Conservation (phyloP, 441 rosid genomes). For the Euphorbia schlechtendalii region DNA sequence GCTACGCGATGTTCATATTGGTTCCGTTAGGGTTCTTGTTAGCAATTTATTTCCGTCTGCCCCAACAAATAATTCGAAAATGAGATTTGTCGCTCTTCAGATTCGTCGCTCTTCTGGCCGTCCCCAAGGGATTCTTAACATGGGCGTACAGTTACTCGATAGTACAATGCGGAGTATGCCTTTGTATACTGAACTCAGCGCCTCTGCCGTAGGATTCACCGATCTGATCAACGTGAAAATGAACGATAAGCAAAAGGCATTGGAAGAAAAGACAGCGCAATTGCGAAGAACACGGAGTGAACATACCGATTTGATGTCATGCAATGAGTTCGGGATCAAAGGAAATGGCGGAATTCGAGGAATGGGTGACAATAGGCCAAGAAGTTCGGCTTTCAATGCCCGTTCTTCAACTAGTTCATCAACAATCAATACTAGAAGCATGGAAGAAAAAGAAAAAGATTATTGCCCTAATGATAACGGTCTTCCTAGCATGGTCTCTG, state of each 20-base stretch:
- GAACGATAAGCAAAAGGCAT: not conserved
- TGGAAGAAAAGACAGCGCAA: constrained; percentile 16
- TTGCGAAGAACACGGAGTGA: constrained; percentile 62
- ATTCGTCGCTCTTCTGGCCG: constrained; percentile 82
- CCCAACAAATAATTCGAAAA: constrained; percentile 27
- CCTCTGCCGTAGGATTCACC: constrained; percentile 20
- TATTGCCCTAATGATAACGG: constrained; percentile 7
- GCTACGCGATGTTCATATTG: constrained; percentile 69
- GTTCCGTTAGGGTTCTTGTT: constrained; percentile 56
- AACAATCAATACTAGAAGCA: not conserved
- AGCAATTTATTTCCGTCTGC: constrained; percentile 51
- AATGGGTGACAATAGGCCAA: not conserved
- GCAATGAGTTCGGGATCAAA: constrained; percentile 14
- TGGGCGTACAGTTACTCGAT: constrained; percentile 67
- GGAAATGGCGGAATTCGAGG: not conserved
- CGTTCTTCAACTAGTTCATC: constrained; percentile 22
- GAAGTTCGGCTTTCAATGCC: constrained; percentile 19
- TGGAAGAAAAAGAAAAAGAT: constrained; percentile 1
- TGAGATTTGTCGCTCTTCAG: constrained; percentile 68
- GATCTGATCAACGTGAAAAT: constrained; percentile 23
- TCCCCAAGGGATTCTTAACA: constrained; percentile 71
- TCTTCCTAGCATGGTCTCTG: constrained; percentile 52
- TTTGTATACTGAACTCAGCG: constrained; percentile 45
- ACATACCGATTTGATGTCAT: constrained; percentile 35
- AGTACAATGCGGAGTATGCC: constrained; percentile 79